phyloP scores from a whole-genome alignment of 306 rosid genomes.

The Casuarina equisetifolia region DNA sequence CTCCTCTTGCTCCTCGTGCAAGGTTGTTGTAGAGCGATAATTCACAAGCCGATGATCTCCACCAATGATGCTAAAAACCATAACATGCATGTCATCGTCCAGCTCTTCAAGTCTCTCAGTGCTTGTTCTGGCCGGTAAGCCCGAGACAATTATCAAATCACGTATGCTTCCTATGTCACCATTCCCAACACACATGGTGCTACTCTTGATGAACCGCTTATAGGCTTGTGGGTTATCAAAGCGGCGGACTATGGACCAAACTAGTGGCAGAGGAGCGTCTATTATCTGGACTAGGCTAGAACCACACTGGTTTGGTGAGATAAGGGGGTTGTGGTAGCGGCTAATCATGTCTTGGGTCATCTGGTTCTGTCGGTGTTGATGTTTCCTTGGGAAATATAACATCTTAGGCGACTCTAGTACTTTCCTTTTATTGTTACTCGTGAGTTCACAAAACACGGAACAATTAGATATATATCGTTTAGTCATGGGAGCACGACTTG shows the following conservation, averaged over 20 bases:
- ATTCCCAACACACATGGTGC: constrained; percentile 43
- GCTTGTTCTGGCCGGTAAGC: constrained; percentile 54
- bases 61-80: constrained; percentile 56
- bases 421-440: no score
- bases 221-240: constrained; percentile 59
- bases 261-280: constrained; percentile 52
- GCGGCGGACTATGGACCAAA: constrained; percentile 62
- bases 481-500: no score
- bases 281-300: constrained; percentile 46
- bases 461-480: no score
- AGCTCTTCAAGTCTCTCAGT: constrained; percentile 55
- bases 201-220: constrained; percentile 50
- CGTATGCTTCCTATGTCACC: constrained; percentile 62
- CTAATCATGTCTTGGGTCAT: constrained; percentile 25
- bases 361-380: not conserved
- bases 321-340: constrained; percentile 34
- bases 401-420: no score
- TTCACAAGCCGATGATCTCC: constrained; percentile 67
- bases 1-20: constrained; percentile 43
- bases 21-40: constrained; percentile 50
- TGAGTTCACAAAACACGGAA: no score
- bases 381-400: not conserved
- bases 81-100: constrained; percentile 49
- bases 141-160: constrained; percentile 42
- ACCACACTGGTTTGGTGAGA: constrained; percentile 53